Base-by-base conservation (phyloP, 148 eudicot species). In the Limonium bicolor region DNA sequence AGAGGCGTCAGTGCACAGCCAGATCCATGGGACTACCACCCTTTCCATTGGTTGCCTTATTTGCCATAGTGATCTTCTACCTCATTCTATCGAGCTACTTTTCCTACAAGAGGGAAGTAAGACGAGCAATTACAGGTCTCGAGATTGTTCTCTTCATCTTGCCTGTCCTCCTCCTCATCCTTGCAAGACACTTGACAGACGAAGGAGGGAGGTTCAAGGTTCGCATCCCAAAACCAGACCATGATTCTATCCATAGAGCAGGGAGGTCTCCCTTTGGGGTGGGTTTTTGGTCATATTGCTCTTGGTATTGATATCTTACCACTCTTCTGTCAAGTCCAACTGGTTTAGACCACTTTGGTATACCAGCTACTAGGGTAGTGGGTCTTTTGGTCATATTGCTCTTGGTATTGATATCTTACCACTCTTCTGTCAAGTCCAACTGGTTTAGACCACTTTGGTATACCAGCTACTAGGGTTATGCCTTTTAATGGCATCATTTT, bases 1-100 rank as follows among this genome's bases (percentile, higher is more conserved):
- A 26, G 30, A 32, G 42, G 1, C 36, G 54, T 41, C 23, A 30
- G 5, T 13, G 27, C 1, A 23, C 42, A 1, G 23, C 54, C 11
- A 52, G 38, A 0, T 15, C 63, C 27, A 39, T 50, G 13, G 41
- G 45, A 14, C 35, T 51, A 28, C 74, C 72, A 12, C 69, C 69
- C 2, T 18, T 63, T 8, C 58, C 69, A 4, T 21, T 69, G 7
- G 4, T 74, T 1, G 55, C 59, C 50, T 13, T 69, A 1, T 23
- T 62, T 8, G 54, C 35, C 5, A 30, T 66, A 6, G 54, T 60
- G 1, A 20, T 59, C 6, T 61, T 74, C 15, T 32, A 62, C 45
- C 49, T 56, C 2, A 62, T 49, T 36, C 36, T 61, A 24, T 48
- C 66, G 6, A 31, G 28, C 9, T 65, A 61, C 33, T 55, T 38